phyloP scores from a whole-genome alignment of 257 asterid genomes.

The Salvia splendens region DNA sequence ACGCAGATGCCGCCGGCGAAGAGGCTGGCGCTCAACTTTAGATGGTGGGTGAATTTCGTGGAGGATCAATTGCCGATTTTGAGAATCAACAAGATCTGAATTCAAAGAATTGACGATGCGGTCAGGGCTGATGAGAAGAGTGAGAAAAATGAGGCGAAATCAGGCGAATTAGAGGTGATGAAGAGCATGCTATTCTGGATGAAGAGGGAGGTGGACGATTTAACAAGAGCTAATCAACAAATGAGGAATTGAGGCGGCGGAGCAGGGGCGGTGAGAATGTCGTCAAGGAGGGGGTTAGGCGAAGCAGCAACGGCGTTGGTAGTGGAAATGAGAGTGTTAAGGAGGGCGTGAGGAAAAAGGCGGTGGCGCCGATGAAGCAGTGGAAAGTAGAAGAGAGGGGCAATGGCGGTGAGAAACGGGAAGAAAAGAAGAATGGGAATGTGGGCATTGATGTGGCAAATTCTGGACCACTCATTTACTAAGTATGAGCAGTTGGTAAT shows the following conservation, averaged over 20 bases:
- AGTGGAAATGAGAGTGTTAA: slow-evolving; percentile 23
- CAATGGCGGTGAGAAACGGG: slow-evolving; percentile 32
- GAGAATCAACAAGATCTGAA: slow-evolving; percentile 67
- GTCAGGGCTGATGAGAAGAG: slow-evolving; percentile 36
- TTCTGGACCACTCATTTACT: too few species aligned
- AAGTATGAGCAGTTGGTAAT: too few species aligned
- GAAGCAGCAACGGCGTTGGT: slow-evolving; percentile 30
- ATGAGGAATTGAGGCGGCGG: slow-evolving; percentile 51
- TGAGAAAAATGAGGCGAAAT: slow-evolving; percentile 38
- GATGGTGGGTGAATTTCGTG: slow-evolving; percentile 74
- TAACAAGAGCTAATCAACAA: slow-evolving; percentile 61
- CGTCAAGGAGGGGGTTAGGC: too few species aligned
- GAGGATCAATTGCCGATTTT: slow-evolving; percentile 65
- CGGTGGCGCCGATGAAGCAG: slow-evolving; percentile 49
- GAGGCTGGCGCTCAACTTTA: slow-evolving; percentile 44
- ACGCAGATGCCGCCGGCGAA: slow-evolving; percentile 65
- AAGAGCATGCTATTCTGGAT: slow-evolving; percentile 74
- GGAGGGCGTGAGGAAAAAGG: slow-evolving; percentile 42
- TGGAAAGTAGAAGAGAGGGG: slow-evolving; percentile 50
- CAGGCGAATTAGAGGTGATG: slow-evolving; percentile 49
- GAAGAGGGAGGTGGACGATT: slow-evolving; percentile 67
- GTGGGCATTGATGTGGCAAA: slow-evolving; percentile 59
- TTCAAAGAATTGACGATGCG: slow-evolving; percentile 53
- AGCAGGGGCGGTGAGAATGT: too few species aligned
- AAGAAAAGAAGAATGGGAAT: slow-evolving; percentile 46